Evolutionary conservation across 768 basidiomycete genomes (phyloP).

Genomic region (Naganishia antarctica): DNA sequence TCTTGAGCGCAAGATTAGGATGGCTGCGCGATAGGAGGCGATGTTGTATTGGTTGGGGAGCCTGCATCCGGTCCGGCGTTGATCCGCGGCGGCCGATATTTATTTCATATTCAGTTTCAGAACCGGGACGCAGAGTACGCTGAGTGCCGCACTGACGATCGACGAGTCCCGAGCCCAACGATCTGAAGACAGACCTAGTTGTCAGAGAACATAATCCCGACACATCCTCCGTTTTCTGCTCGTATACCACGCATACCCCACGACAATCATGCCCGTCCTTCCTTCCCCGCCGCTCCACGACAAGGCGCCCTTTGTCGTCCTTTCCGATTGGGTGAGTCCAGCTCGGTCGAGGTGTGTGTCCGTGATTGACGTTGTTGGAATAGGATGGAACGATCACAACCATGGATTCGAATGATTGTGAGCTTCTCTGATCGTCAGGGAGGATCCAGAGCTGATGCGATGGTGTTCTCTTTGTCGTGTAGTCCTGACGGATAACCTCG

Average conservation of each 20-base stretch:
- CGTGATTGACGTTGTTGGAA: too few relatives aligned
- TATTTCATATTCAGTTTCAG: not conserved
- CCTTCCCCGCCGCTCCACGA: conserved; percentile 74
- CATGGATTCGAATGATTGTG: conserved; percentile 88
- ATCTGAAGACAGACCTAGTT: too few relatives aligned
- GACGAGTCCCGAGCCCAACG: too few relatives aligned
- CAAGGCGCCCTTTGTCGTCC: conserved; percentile 75
- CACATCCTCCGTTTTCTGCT: too few relatives aligned
- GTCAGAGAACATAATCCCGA: too few relatives aligned
- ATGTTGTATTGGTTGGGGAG: too few relatives aligned
- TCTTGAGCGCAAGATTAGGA: conserved; percentile 23
- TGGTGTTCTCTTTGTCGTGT: not conserved
- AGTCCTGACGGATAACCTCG: conserved; percentile 87
- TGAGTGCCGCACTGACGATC: too few relatives aligned
- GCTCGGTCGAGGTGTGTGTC: too few relatives aligned
- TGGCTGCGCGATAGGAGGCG: not conserved
- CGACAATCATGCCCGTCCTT: conserved; percentile 51
- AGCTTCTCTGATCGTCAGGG: too few relatives aligned
- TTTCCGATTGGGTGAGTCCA: conserved; percentile 78
- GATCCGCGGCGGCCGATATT: not conserved
- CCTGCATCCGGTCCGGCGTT: not conserved
- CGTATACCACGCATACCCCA: not conserved
- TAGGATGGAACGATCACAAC: conserved; percentile 73
- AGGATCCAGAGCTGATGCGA: not conserved
- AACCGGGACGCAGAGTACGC: not conserved